Base-by-base conservation (phyloP, 202 grass and related monocot genomes). In the Panicum virgatum region DNA sequence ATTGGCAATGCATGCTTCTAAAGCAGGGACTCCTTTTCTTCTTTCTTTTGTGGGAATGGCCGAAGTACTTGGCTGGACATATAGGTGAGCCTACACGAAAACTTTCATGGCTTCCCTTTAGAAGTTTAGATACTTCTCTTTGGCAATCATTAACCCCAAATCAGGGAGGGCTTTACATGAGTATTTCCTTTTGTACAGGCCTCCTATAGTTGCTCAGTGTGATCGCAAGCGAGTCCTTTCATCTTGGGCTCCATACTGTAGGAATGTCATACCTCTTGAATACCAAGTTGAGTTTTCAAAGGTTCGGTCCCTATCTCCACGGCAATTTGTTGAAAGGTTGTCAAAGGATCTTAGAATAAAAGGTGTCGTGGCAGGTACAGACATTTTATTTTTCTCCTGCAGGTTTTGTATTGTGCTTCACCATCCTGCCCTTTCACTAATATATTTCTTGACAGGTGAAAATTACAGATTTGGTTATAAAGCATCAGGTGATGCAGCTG, bases 381-480 rank as follows among this genome's bases (percentile, higher is more conserved):
- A 45, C 23, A 68, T 62, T 66, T 69, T 73, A 69, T 79, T 79
- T 80, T 88, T 75, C 62, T 62, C 20, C 75, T 76, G 52, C 36
- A 82, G 63, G 42, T 67, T 52, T 65, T 68, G 37, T 80, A 39
- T 48, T 37, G 26, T 37, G 53, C 74, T 81, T 77, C 57, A 66
- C 53, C 61, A 65, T 20, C 47, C 36, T 66, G 58, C n/a, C n/a
- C 42, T 23, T 37, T 77, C 42, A 59, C 57, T 84, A 69, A 53
- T 51, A 77, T 64, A n/a, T 85, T 77, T 81, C 11, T 67, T 52
- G 39, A 73, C 80, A 99, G 96, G 96, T 72, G 90, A 95, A 76
- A 99, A 99, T 76, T 99, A 99, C 52, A 88, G 96, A 88, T 99
- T 99, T 82, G 96, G 96, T 29, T 99, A 99, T 75, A 99, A 90